Evolutionary conservation across 176 grass and related monocot species (phyloP), one percentile per base, ranked within the genome.

Genomic region (Oryza glumipatula): DNA sequence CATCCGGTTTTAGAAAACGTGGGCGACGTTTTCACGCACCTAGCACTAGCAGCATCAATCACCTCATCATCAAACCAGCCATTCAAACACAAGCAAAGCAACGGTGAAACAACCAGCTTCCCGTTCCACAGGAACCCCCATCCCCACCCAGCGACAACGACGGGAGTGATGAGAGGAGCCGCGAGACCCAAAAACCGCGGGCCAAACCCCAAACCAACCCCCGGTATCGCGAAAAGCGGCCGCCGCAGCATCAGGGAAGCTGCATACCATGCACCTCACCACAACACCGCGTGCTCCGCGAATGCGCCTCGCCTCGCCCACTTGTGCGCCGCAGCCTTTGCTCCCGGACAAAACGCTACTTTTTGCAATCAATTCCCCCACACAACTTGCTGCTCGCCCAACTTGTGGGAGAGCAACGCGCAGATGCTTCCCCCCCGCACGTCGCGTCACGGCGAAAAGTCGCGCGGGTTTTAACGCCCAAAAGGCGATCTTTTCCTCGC

Each of bases 291-390:
- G 81, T 83, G 70, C 39, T 7, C 4, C 22, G 23, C 49, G 69
- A 72, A 14, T 61, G 79, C 79, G 66, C 30, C 73, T 38, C 6
- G 33, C 47, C 41, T 33, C 0, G 5, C 65, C 33, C 13, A 7
- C 45, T 43, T 77, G 76, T 63, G 4, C 11, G 68, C 48, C n/a
- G 30, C 30, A 32, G 30, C 30, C 30, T 32, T 32, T 41, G 35
- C 36, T 68, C 67, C 74, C 65, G 21, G 78, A 80, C 19, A 49
- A 87, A 63, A 64, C 70, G 0, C 33, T 15, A 21, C 65, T 69
- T 47, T 86, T 74, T 6, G 71, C 52, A 21, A 56, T 8, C 16
- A 56, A 56, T 54, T 54, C 51, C 51, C 47, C 4, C 30, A 32
- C 30, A 32, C 3, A 39, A 32, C 38, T 35, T 12, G 49, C 65